Percentiles rank a stretch among this genome's conserved stretches.
Evolutionary conservation across 805 yeast species (phyloP).

Genomic region (Lipomyces starkeyi): DNA sequence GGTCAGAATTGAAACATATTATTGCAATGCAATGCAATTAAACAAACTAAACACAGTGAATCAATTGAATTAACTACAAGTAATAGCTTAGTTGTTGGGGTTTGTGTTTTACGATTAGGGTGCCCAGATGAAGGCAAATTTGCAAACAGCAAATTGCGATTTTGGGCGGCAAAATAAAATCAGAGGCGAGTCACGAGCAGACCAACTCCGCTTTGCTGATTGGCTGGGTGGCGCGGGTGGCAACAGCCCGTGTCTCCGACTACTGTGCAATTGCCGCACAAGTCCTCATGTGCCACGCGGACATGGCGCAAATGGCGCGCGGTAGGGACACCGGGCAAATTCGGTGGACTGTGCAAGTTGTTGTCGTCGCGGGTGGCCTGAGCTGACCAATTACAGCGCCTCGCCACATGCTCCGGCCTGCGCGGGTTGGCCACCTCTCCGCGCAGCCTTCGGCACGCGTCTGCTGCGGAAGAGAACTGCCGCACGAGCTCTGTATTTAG

Average conservation of each 20-base stretch:
- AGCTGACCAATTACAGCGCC: not conserved
- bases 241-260: not conserved
- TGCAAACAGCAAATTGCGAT: too few relatives aligned
- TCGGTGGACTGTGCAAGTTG: not conserved
- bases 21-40: too few relatives aligned
- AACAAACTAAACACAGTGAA: too few relatives aligned
- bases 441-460: not conserved
- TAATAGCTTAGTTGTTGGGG: too few relatives aligned
- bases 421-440: not conserved
- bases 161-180: not conserved
- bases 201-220: not conserved
- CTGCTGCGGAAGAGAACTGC: not conserved
- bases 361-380: not conserved
- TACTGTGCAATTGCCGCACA: not conserved
- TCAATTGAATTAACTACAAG: too few relatives aligned
- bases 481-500: not conserved
- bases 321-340: not conserved
- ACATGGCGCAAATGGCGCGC: not conserved
- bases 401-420: not conserved
- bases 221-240: conserved; percentile 1
- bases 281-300: not conserved
- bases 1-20: too few relatives aligned
- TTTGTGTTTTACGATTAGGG: too few relatives aligned
- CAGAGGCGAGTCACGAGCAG: not conserved
- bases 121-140: too few relatives aligned